phyloP scores from a whole-genome alignment of 345 rosid species.

The Linum usitatissimum region DNA sequence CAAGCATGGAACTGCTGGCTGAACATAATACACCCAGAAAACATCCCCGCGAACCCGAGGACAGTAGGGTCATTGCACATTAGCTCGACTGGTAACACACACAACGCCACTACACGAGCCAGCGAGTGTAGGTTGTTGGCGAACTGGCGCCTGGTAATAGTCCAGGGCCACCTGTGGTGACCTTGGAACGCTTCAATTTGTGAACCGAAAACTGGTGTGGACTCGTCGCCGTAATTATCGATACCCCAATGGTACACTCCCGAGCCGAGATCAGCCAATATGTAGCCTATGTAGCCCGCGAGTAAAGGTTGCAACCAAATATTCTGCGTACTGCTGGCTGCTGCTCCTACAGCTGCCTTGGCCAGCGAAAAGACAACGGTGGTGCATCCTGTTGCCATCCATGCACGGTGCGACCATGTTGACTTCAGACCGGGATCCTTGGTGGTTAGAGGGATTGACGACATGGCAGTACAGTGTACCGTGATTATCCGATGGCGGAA shows the following conservation, averaged over 20 bases:
- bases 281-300: slow-evolving; percentile 58
- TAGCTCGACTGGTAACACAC: slow-evolving; percentile 52
- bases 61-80: slow-evolving; percentile 33
- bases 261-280: slow-evolving; percentile 72
- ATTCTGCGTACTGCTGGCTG: slow-evolving; percentile 24
- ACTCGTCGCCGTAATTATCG: slow-evolving; percentile 71
- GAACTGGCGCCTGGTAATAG: slow-evolving; percentile 67
- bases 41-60: slow-evolving; percentile 45
- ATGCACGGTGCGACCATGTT: slow-evolving; percentile 61
- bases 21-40: slow-evolving; percentile 67
- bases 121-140: slow-evolving; percentile 77
- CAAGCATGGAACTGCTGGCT: slow-evolving; percentile 96
- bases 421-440: slow-evolving; percentile 55
- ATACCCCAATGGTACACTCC: slow-evolving; percentile 95
- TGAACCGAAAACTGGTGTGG: slow-evolving; percentile 56
- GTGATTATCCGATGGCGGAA: not conserved
- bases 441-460: slow-evolving; percentile 8
- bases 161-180: slow-evolving; percentile 92
- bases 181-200: slow-evolving; percentile 91
- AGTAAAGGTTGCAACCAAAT: slow-evolving; percentile 46
- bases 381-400: slow-evolving; percentile 70
- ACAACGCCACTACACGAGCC: slow-evolving; percentile 44
- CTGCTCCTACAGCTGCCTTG: slow-evolving; percentile 35
- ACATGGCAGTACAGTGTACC: slow-evolving; percentile 26
- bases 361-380: slow-evolving; percentile 44